Evolutionary conservation across 306 rosid species (phyloP), one percentile per base, ranked within the genome.

Genomic region (Luffa aegyptiaca): DNA sequence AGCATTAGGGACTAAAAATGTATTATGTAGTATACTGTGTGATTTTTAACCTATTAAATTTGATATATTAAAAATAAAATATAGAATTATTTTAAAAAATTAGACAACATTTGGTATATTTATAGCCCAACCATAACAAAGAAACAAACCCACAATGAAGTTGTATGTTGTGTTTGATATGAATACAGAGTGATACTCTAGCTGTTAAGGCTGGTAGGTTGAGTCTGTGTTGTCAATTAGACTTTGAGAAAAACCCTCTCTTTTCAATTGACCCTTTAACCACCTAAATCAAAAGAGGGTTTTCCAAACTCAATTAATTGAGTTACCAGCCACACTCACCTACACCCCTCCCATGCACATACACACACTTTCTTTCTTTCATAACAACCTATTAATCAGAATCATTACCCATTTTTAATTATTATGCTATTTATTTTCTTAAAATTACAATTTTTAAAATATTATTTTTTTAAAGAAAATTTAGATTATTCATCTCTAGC

Each of bases 291-390:
- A 45, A 8, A 71, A 12, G 5, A 37, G 48, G 72, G 17, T 71
- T 31, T 71, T 45, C 57, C n/a, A 71, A 71, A 71, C 57, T 45
- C 76, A 45, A 71, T 71, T 71, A 71, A 70, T 70, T 70, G 76
- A 16, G 76, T 70, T 70, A 70, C 5, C 36, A 44, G 10, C 18
- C 76, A 70, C 76, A 44, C 56, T 17, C 52, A 39, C 75, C 75
- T 20, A 44, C 36, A n/a, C 13, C 37, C 37, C 17, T 20, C 2
- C 35, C 56, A 45, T 70, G 76, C 76, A 70, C 2, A 18, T 5
- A 45, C 17, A 45, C 17, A 45, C 76, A 9, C 3, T 20, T 2
- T 42, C 35, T 69, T 57, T 66, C 5, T 41, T 35, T 68, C 53
- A 41, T 70, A 70, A 70, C 76, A 70, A 70, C 39, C 76, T 20